Evolutionary conservation across 2,329 filamentous ascomycete species (phyloP).

Genomic region (Fusarium guadeloupense): DNA sequence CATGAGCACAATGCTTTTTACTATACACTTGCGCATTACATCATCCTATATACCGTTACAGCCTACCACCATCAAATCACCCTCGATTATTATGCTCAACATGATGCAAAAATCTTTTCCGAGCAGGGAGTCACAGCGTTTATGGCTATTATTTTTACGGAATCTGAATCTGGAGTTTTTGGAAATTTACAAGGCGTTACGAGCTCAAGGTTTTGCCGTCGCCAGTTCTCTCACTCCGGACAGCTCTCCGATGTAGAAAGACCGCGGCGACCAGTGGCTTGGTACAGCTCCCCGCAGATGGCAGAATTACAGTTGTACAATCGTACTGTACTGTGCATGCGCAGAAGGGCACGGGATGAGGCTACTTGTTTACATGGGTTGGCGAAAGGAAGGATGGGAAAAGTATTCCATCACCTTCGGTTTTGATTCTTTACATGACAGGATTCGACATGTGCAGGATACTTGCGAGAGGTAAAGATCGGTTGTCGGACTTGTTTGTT

Average conservation of each 20-base stretch:
- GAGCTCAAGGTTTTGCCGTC: conserved; percentile 8
- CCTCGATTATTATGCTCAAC: conserved; percentile 7
- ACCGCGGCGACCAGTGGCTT: conserved; percentile 18
- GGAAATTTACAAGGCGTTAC: conserved; percentile 28
- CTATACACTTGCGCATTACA: neutral
- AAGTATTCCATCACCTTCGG: conserved; percentile 17
- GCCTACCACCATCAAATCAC: conserved; percentile 2
- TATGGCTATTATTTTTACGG: conserved; percentile 25
- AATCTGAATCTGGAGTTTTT: conserved; percentile 23
- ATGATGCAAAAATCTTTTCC: conserved; percentile 25
- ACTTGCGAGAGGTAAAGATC: neutral
- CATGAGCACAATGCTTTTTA: conserved; percentile 17
- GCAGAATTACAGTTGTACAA: conserved; percentile 36
- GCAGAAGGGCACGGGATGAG: conserved; percentile 28
- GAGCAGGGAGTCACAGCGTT: conserved; percentile 44
- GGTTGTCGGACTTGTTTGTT: neutral
- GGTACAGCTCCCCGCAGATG: conserved; percentile 36
- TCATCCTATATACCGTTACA: neutral
- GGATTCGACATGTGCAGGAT: neutral
- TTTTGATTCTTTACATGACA: conserved; percentile 4
- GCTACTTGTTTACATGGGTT: conserved; percentile 30
- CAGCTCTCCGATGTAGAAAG: conserved; percentile 30
- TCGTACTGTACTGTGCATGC: conserved; percentile 30
- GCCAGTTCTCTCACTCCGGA: conserved; percentile 20
- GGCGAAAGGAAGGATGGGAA: conserved; percentile 29